These are phyloP conservation scores for Vigna reflexopilosa DNA, from an alignment of 306 rosid species.

Conservation along the genomic window DNA sequence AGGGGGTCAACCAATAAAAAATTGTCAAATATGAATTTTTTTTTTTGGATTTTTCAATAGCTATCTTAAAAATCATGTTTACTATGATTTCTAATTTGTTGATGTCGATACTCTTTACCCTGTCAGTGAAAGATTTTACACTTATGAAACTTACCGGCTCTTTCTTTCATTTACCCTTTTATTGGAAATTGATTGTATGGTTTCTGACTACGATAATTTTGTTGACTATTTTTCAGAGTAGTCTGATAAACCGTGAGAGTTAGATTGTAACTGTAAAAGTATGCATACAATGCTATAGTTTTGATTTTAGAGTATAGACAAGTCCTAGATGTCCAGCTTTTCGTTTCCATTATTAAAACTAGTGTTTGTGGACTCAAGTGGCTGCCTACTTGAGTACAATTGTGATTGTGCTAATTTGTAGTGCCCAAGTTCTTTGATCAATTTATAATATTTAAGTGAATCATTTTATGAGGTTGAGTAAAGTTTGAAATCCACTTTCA, in stretches of 20 bases:
- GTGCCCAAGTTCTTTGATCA: not conserved
- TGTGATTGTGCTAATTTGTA: not conserved
- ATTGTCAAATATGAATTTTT: not conserved
- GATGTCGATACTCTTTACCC: not conserved
- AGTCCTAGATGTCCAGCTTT: slow-evolving; percentile 22
- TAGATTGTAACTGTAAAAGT: slow-evolving; percentile 1
- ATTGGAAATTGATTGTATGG: slow-evolving; percentile 4
- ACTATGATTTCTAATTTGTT: not conserved
- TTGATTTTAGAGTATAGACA: not conserved
- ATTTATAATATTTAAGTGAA: too few species aligned
- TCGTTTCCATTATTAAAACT: slow-evolving; percentile 5
- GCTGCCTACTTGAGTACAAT: slow-evolving; percentile 18
- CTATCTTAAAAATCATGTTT: not conserved
- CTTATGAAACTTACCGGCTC: slow-evolving; percentile 1
- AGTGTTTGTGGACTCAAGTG: slow-evolving; percentile 16
- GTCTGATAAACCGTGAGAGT: not conserved
- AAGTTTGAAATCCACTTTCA: too few species aligned
- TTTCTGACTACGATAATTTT: slow-evolving; percentile 26
- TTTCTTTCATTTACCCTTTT: slow-evolving; percentile 14
- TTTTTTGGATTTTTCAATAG: not conserved
- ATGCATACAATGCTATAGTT: not conserved
- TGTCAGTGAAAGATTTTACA: not conserved
- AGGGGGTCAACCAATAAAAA: not conserved
- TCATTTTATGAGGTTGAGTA: too few species aligned
- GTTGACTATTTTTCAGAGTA: slow-evolving; percentile 23